A percentile compares a stretch with the other conserved stretches of the same genome.
phyloP scores from a whole-genome alignment of 2,329 filamentous ascomycete genomes.

The Tolypocladium ovalisporum region DNA sequence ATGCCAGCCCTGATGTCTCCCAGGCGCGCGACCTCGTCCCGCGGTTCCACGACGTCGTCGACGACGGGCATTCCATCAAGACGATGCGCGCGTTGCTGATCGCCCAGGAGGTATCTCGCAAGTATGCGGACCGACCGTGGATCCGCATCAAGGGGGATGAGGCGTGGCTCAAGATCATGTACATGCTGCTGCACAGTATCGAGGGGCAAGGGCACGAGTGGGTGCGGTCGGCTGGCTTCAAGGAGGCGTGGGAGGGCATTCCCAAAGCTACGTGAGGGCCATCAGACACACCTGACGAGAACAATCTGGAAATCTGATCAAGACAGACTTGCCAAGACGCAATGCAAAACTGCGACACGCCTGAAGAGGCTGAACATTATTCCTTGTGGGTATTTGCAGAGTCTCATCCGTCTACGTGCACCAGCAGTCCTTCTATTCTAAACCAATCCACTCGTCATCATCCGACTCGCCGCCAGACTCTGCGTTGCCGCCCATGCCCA shows the following conservation, averaged over 20 bases:
- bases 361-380: background rate
- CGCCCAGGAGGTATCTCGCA: constrained; percentile 40
- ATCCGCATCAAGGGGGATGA: constrained; percentile 41
- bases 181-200: constrained; percentile 52
- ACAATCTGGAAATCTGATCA: background rate
- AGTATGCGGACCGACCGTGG: constrained; percentile 35
- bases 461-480: constrained; percentile 25
- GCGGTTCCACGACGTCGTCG: constrained; percentile 37
- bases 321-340: background rate
- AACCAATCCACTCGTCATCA: constrained; percentile 35
- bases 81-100: constrained; percentile 58
- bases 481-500: constrained; percentile 20
- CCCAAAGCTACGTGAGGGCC: constrained; percentile 6
- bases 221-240: constrained; percentile 52
- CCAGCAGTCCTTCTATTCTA: constrained; percentile 27
- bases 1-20: constrained; percentile 25
- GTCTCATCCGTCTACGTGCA: constrained; percentile 2
- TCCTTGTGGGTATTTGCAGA: background rate
- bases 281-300: background rate
- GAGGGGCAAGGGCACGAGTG: constrained; percentile 42
- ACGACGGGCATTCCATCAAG: constrained; percentile 79
- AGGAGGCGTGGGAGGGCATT: constrained; percentile 50
- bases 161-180: constrained; percentile 49
- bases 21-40: constrained; percentile 36
- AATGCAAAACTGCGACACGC: background rate